These are phyloP conservation scores for Lyophyllum semitale DNA, from an alignment of 768 basidiomycete genomes.

Conservation along the genomic window DNA sequence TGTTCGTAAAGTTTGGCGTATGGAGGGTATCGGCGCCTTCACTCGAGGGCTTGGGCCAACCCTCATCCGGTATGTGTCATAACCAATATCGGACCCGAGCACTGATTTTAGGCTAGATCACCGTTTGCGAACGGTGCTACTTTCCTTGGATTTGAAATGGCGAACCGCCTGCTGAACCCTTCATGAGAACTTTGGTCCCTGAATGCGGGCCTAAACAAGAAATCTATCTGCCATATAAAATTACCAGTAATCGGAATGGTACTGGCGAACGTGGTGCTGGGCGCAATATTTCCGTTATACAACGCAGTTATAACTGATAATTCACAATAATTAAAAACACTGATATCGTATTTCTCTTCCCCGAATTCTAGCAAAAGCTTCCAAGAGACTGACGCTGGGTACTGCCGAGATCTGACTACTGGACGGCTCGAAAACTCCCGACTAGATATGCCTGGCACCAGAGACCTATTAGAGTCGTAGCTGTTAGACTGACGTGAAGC, in stretches of 20 bases:
- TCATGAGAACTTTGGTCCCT: not conserved
- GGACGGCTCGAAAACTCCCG: too few relatives aligned
- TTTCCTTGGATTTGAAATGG: constrained; percentile 94
- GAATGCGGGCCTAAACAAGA: too few relatives aligned
- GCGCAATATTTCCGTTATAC: not conserved
- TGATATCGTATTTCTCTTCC: not conserved
- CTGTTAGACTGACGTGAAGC: too few relatives aligned
- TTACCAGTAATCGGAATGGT: too few relatives aligned
- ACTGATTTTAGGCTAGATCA: constrained; percentile 49
- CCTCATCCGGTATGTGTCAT: constrained; percentile 68
- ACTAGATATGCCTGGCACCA: too few relatives aligned
- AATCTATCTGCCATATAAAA: too few relatives aligned
- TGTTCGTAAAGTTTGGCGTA: constrained; percentile 77
- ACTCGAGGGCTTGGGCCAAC: constrained; percentile 91
- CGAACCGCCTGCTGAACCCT: constrained; percentile 67
- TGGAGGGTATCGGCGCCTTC: constrained; percentile 86
- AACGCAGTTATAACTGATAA: not conserved
- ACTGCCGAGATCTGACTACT: not conserved
- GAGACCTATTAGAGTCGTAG: too few relatives aligned
- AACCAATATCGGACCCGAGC: not conserved
- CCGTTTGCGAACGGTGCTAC: constrained; percentile 98
- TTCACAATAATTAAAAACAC: not conserved
- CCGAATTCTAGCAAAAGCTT: not conserved
- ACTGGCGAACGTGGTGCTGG: not conserved
- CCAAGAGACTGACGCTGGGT: not conserved